phyloP scores from a whole-genome alignment of 768 basidiomycete genomes.

The Leucocoprinus leucothites region DNA sequence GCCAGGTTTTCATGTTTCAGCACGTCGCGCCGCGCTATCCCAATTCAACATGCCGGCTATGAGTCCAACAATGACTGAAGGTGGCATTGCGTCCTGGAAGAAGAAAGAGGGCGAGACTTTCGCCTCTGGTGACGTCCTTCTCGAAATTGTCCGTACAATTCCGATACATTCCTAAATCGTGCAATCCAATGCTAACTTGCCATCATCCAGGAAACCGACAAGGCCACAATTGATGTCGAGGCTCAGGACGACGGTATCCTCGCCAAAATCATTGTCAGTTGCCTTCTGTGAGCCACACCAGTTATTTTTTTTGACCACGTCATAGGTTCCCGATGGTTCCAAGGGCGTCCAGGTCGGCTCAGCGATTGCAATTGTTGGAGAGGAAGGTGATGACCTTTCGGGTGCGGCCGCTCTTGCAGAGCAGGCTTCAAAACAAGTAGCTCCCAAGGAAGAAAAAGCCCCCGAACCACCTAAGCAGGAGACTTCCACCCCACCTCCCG shows the following conservation, averaged over 20 bases:
- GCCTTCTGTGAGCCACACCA: neutral
- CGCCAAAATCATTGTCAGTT: conserved; percentile 91
- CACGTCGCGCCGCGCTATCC: conserved; percentile 72
- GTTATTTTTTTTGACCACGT: neutral
- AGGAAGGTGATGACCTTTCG: conserved; percentile 94
- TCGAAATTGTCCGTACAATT: conserved; percentile 77
- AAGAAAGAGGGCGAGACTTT: conserved; percentile 94
- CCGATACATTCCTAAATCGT: neutral
- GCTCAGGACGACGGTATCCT: conserved; percentile 97
- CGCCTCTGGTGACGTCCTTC: conserved; percentile 85
- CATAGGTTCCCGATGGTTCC: conserved; percentile 75
- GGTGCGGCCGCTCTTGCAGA: conserved; percentile 72
- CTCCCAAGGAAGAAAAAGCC: conserved; percentile 28
- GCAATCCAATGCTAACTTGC: conserved; percentile 14
- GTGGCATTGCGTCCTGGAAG: conserved; percentile 97
- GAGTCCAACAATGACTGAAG: conserved; percentile 99
- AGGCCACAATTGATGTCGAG: conserved; percentile 99
- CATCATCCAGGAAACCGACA: conserved; percentile 89
- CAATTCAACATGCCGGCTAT: conserved; percentile 97
- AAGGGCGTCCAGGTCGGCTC: conserved; percentile 88
- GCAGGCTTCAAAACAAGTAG: conserved; percentile 47
- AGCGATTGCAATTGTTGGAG: conserved; percentile 87
- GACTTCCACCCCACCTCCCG: conserved; percentile 27
- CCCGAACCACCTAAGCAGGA: conserved; percentile 41
- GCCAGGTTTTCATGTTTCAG: conserved; percentile 80